A percentile compares a stretch with the other conserved stretches of the same genome.
These are phyloP conservation scores for Peniophora sp. DNA, from an alignment of 1,284 basidiomycete genomes.

Conservation along the genomic window DNA sequence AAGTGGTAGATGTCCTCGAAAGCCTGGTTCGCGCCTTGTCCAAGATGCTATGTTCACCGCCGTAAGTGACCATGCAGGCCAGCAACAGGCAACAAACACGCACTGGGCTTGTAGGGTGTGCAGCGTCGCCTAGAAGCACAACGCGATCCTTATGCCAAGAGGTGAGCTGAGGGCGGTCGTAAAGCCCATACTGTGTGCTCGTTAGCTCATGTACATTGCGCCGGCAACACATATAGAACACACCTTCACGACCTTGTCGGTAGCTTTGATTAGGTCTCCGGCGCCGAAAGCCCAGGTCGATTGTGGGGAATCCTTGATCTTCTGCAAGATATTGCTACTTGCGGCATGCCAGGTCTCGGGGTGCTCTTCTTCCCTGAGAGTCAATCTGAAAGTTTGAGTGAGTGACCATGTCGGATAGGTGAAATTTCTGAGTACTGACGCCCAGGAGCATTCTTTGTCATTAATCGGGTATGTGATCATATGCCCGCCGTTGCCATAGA, in stretches of 20 bases:
- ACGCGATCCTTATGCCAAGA: constrained; percentile 33
- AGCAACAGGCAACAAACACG: constrained; percentile 7
- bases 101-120: constrained; percentile 27
- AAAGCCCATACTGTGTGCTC: constrained; percentile 31
- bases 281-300: constrained; percentile 27
- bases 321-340: constrained; percentile 22
- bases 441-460: constrained; percentile 28
- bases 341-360: constrained; percentile 36
- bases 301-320: constrained; percentile 22
- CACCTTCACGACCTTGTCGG: constrained; percentile 32
- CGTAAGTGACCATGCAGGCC: no score
- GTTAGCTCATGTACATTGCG: background rate
- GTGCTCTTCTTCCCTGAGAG: constrained; percentile 27
- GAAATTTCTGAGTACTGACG: constrained; percentile 23
- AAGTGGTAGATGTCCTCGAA: constrained; percentile 37
- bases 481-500: constrained; percentile 29
- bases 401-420: no score
- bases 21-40: constrained; percentile 42
- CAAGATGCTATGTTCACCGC: constrained; percentile 41
- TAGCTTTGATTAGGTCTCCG: constrained; percentile 26
- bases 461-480: constrained; percentile 31
- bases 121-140: constrained; percentile 25
- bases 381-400: constrained; percentile 19
- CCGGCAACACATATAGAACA: no score
- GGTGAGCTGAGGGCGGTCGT: constrained; percentile 34